Evolutionary conservation across 2,329 filamentous ascomycete genomes (phyloP).

Genomic region (Paracamarosporium sp.): DNA sequence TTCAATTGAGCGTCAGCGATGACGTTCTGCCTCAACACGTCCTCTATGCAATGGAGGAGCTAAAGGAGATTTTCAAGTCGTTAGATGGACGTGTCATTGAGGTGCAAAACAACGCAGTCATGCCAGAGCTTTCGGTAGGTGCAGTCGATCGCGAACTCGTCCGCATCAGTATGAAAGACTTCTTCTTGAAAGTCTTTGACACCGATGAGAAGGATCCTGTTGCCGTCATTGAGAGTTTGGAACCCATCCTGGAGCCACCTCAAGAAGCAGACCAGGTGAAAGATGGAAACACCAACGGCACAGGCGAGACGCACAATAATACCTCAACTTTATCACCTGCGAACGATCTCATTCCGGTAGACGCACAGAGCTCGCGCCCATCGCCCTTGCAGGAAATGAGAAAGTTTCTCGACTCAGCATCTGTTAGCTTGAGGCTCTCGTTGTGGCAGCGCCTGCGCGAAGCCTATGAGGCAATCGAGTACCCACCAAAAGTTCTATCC

Average conservation of each 20-base stretch:
- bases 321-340: constrained; percentile 20
- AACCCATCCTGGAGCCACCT: constrained; percentile 82
- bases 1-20: constrained; percentile 64
- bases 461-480: constrained; percentile 85
- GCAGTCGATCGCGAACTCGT: constrained; percentile 90
- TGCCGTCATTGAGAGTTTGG: constrained; percentile 86
- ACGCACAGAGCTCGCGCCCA: constrained; percentile 15
- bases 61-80: constrained; percentile 61
- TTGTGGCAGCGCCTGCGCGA: constrained; percentile 91
- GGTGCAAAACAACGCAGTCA: constrained; percentile 83
- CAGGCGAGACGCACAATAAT: constrained; percentile 14
- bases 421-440: constrained; percentile 81
- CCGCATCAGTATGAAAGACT: constrained; percentile 93
- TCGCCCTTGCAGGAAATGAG: constrained; percentile 73
- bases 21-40: constrained; percentile 65
- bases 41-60: constrained; percentile 67
- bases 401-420: constrained; percentile 82
- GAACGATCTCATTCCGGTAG: constrained; percentile 11
- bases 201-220: constrained; percentile 82
- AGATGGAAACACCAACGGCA: constrained; percentile 11
- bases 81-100: constrained; percentile 60
- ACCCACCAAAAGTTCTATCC: constrained; percentile 85
- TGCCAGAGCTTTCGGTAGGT: constrained; percentile 83
- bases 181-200: constrained; percentile 89
- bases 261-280: constrained; percentile 5